Percentiles rank a stretch among this genome's conserved stretches.
Evolutionary conservation across 169 alveolate species (phyloP).

Genomic region (Eimeria falciformis): DNA sequence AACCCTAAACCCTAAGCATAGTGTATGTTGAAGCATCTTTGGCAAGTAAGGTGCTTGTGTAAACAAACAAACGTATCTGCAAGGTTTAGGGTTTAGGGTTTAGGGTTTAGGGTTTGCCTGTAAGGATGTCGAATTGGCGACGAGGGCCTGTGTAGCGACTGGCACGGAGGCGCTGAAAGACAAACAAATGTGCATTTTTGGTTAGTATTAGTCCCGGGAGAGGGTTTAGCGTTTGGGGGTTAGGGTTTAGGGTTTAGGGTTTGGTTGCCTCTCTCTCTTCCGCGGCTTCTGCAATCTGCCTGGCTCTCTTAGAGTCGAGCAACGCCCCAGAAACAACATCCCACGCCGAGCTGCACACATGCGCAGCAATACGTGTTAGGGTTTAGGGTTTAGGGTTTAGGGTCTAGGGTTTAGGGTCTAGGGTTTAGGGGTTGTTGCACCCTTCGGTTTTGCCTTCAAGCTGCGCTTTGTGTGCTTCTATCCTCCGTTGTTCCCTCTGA

Average conservation of each 20-base stretch:
- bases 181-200: not conserved
- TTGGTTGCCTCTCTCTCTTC: not conserved
- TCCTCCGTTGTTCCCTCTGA: constrained; percentile 20
- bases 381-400: constrained; percentile 41
- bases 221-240: constrained; percentile 9
- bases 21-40: no score
- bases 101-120: constrained; percentile 33
- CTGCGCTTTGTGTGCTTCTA: constrained; percentile 12
- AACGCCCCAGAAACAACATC: constrained; percentile 21
- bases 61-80: no score
- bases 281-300: not conserved
- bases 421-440: constrained; percentile 36
- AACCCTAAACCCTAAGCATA: not conserved
- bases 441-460: not conserved
- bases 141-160: not conserved
- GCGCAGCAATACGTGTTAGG: not conserved
- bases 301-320: not conserved
- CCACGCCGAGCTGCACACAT: constrained; percentile 12
- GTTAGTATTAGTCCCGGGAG: not conserved
- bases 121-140: constrained; percentile 27
- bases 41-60: no score
- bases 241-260: constrained; percentile 30
- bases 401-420: constrained; percentile 32
- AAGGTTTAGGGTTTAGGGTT: constrained; percentile 13
- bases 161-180: not conserved